Evolutionary conservation across 352 stramenopile species (phyloP), one percentile per base, ranked within the genome.

Genomic region (Paralagenidium karlingii): DNA sequence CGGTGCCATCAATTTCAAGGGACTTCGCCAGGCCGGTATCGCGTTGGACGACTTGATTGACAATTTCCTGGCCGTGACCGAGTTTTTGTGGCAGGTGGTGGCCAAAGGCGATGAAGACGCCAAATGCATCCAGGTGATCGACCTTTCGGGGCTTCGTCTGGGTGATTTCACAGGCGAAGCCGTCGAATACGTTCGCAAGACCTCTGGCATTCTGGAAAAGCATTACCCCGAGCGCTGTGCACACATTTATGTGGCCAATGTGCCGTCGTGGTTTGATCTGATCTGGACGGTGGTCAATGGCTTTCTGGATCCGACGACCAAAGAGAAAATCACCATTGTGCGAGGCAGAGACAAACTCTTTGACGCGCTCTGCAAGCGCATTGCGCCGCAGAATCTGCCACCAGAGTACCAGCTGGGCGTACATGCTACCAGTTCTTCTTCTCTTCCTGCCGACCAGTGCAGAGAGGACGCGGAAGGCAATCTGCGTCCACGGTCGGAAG

Each of bases 191-290:
- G 68, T 93, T 40, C 68, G 68, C 36, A 82, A 84, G 42, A 62
- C 68, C 5, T 57, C 75, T 3, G 58, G 53, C 0, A 58, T 94
- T 24, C 95, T 92, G 30, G 82, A 82, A 20, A 73, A 73, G 33
- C 86, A 97, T 56, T 97, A 96, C 55, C 91, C 91, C 1, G 80
- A 96, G 53, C 71, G 91, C 16, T 94, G 80, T 26, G 80, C 90
- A 42, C 93, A 90, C 50, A 97, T 95, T 36, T 83, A 96, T 18
- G 65, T 97, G 22, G 81, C 97, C 45, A 97, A 97, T 59, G 82
- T 94, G 24, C 91, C 91, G 12, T 89, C 68, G 32, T 97, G 91
- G 91, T 96, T 97, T 53, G 81, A 75, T 41, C 68, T 82, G 31
- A 67, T 96, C 36, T 97, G 90, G 68, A 95, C 94, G 53, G 67